Conservation (phyloP, 2,329 filamentous ascomycete species). For the Penicillium corylophilum region DNA sequence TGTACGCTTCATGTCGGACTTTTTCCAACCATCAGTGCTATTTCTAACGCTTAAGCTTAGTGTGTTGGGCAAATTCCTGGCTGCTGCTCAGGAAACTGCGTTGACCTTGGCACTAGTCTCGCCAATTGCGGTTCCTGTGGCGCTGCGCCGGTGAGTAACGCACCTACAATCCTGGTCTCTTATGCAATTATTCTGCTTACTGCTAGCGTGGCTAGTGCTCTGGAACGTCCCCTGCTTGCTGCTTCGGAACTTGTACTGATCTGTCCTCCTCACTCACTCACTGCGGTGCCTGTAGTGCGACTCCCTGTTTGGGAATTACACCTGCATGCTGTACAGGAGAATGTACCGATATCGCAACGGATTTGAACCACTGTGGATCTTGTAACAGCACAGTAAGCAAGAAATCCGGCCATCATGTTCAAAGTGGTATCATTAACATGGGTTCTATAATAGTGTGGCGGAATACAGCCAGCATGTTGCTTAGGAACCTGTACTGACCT, state of each 20-base stretch:
- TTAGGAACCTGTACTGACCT: slow-evolving; percentile 8
- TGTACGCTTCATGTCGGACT: neutral
- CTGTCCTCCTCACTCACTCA: slow-evolving; percentile 6
- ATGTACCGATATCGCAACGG: slow-evolving; percentile 10
- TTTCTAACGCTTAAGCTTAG: neutral
- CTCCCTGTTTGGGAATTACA: slow-evolving; percentile 5
- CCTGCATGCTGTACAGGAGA: slow-evolving; percentile 12
- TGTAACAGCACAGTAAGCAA: slow-evolving; percentile 6
- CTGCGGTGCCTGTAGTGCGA: slow-evolving; percentile 9
- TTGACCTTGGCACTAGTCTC: slow-evolving; percentile 3
- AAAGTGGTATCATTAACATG: neutral
- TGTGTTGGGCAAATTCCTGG: slow-evolving; percentile 9
- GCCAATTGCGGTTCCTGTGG: slow-evolving; percentile 8
- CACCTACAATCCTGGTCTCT: neutral
- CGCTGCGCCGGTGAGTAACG: slow-evolving; percentile 1
- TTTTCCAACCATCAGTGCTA: neutral
- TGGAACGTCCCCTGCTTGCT: slow-evolving; percentile 14
- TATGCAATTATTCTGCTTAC: neutral
- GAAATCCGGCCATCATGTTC: too few relatives aligned
- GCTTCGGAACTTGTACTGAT: slow-evolving; percentile 12
- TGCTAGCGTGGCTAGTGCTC: slow-evolving; percentile 7
- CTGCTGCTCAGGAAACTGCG: slow-evolving; percentile 14
- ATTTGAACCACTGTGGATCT: slow-evolving; percentile 9
- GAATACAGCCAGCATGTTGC: slow-evolving; percentile 10
- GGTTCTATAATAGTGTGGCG: slow-evolving; percentile 2